Evolutionary conservation across 768 basidiomycete genomes (phyloP), one percentile per base, ranked within the genome.

Genomic region (Saitozyma podzolica): DNA sequence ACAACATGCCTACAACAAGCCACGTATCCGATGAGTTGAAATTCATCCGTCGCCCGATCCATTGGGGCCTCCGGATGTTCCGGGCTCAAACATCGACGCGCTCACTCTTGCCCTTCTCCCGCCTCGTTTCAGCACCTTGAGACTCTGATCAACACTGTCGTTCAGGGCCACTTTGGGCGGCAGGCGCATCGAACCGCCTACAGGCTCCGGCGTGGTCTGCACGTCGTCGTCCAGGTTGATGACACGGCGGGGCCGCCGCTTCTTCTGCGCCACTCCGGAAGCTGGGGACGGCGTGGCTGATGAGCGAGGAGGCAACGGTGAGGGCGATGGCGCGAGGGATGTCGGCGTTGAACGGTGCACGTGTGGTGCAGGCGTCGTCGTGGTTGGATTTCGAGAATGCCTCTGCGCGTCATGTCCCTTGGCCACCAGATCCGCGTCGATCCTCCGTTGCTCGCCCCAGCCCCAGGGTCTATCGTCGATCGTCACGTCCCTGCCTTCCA

Each of bases 401-500:
- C 6, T 11, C 45, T 17, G 13, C 45, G 45, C 19, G 17, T 60
- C 40, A 39, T 7, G 54, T 54, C 17, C 20, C 13, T 11, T 49
- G 29, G 29, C 60, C n/a, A 17, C 65, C 13, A 74, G 41, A 6
- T 53, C 7, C 2, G 45, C 54, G 6, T 73, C 70, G 40, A 78
- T 76, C 51, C 54, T 60, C 29, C 75, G 50, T 39, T 61, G 61
- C 53, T 80, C 80, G 10, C 50, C 53, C 78, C 78, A 80, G 5
- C 56, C 70, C 17, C 68, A 72, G 3, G 64, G 61, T 17, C 63
- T 67, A 53, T 91, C 91, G 72, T 97, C 93, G 42, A 97, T 78
- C n/a, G 81, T 79, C 20, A 95, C 84, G 9, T 80, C 81, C 80
- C 87, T 90, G n/a, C 87, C 87, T 80, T 96, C 94, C 70, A 86